Percentiles rank a stretch among this genome's conserved stretches.
These are phyloP conservation scores for Cystofilobasidium macerans DNA, from an alignment of 768 basidiomycete genomes.

Conservation along the genomic window DNA sequence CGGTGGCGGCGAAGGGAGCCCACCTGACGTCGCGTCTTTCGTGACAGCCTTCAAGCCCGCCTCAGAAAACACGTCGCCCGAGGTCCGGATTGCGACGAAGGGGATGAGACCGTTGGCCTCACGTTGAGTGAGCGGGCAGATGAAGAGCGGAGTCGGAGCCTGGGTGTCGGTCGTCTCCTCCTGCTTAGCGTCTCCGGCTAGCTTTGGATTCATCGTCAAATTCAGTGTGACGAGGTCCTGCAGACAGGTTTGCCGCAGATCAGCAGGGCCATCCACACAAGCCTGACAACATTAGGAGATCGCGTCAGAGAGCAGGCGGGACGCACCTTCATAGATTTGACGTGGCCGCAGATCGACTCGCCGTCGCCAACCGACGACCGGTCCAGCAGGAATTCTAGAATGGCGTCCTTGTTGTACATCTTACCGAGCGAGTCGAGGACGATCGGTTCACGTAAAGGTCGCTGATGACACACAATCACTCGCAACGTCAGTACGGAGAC, in stretches of 20 bases:
- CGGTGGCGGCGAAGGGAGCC: conserved; percentile 41
- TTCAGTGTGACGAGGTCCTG: conserved; percentile 78
- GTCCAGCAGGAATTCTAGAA: conserved; percentile 82
- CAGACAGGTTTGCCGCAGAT: no score
- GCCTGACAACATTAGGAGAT: no score
- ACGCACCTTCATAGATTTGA: conserved; percentile 75
- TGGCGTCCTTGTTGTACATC: conserved; percentile 88
- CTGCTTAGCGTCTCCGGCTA: conserved; percentile 35
- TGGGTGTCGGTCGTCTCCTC: conserved; percentile 36
- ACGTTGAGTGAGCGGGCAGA: conserved; percentile 82
- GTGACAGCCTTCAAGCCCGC: conserved; percentile 53
- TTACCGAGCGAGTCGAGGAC: conserved; percentile 88
- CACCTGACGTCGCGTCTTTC: not conserved
- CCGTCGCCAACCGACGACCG: conserved; percentile 78
- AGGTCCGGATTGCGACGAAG: conserved; percentile 73
- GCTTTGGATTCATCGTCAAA: conserved; percentile 62
- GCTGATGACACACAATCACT: conserved; percentile 41
- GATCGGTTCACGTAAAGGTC: conserved; percentile 72
- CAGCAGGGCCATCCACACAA: no score
- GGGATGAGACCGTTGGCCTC: conserved; percentile 88
- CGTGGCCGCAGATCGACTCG: conserved; percentile 80
- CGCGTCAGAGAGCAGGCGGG: not conserved
- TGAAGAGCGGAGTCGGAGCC: conserved; percentile 55
- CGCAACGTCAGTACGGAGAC: not conserved
- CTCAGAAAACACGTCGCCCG: conserved; percentile 85